A percentile compares a stretch with the other conserved stretches of the same genome.
Conservation (phyloP, 345 rosid genomes). For the Erodium maritimum region DNA sequence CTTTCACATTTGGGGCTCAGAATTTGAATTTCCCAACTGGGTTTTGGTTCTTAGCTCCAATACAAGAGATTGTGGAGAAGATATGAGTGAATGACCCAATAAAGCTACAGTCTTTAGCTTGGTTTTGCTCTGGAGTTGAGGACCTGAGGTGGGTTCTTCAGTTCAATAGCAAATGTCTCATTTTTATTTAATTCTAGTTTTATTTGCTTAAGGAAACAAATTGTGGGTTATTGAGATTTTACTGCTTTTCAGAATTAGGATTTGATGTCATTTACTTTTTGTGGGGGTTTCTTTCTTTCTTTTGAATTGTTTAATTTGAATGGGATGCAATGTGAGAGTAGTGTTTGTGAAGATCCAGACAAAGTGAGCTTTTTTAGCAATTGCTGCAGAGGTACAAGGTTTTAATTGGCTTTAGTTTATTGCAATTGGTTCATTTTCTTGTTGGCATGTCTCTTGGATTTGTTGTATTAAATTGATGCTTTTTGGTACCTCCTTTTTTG, state of each 20-base stretch:
- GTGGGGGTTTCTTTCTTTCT: constrained; percentile 2
- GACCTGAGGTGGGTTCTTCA: not conserved
- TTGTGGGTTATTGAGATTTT: not conserved
- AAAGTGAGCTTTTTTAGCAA: constrained; percentile 14
- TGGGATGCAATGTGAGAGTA: constrained; percentile 4
- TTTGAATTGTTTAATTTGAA: constrained; percentile 2
- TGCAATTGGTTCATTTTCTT: not conserved
- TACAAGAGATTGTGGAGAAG: constrained; percentile 3
- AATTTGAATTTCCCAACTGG: constrained; percentile 5
- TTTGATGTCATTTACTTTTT: constrained; percentile 4
- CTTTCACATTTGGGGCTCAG: constrained; percentile 9
- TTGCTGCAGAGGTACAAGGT: constrained; percentile 1
- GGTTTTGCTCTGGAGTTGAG: not conserved
- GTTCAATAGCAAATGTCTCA: not conserved
- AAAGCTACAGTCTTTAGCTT: not conserved
- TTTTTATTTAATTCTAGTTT: not conserved
- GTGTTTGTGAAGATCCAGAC: constrained; percentile 35
- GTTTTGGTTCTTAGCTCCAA: constrained; percentile 7
- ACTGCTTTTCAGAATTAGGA: constrained; percentile 6
- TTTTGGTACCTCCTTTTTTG: constrained; percentile 9
- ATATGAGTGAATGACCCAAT: not conserved
- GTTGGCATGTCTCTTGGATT: constrained; percentile 1
- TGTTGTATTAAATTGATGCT: not conserved
- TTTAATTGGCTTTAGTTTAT: not conserved
- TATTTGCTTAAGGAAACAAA: not conserved